Conservation (phyloP, 495 filamentous ascomycete genomes). For the Neurospora terricola region DNA sequence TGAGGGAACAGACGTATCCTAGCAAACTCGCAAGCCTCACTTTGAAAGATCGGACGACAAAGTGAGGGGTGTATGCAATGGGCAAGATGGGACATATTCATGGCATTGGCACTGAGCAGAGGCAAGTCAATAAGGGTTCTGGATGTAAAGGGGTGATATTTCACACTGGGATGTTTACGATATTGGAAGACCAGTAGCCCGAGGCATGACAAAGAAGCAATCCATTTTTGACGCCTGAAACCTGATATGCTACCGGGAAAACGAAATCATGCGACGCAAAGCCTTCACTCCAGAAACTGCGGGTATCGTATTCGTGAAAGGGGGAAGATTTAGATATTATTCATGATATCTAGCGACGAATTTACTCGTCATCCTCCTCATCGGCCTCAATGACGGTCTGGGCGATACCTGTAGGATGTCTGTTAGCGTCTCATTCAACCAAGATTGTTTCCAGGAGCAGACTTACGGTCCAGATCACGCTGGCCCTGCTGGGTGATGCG, state of each 20-base stretch:
- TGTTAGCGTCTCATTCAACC: not conserved
- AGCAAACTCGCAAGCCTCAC: not conserved
- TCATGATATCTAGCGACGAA: conserved; percentile 7
- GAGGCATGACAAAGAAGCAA: conserved; percentile 23
- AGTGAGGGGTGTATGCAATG: not conserved
- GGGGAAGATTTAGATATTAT: conserved; percentile 1
- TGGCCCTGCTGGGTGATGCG: conserved; percentile 94
- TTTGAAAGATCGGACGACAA: not conserved
- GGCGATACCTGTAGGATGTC: conserved; percentile 44
- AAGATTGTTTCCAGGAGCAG: not conserved
- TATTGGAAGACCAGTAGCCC: not conserved
- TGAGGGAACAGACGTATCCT: not conserved
- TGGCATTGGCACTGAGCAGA: not conserved
- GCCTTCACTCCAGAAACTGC: conserved; percentile 3
- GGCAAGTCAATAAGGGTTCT: conserved; percentile 43
- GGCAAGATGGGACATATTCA: not conserved
- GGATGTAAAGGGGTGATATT: conserved; percentile 19
- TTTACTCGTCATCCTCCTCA: conserved; percentile 53
- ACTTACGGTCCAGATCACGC: conserved; percentile 90
- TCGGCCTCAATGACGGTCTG: conserved; percentile 65
- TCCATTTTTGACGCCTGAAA: conserved; percentile 31
- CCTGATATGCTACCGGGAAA: conserved; percentile 28
- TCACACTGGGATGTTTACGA: not conserved
- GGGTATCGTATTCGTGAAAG: conserved; percentile 1
- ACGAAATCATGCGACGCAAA: conserved; percentile 17